Base-by-base conservation (phyloP, 1,284 basidiomycete genomes). In the Caloboletus firmus region DNA sequence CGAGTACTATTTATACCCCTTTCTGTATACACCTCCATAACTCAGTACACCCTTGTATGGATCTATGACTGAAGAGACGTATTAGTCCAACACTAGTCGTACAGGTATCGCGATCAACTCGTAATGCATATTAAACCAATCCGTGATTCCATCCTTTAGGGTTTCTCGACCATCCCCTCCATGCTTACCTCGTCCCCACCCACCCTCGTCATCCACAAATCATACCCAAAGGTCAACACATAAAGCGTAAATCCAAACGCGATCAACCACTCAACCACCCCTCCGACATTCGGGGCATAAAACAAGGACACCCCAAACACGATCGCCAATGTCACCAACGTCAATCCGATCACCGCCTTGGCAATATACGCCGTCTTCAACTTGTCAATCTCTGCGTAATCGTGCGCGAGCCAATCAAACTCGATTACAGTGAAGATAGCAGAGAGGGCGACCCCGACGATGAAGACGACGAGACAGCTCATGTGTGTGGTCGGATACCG, bases 341-440 rank as follows among this genome's bases (percentile, higher is more conserved):
- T 69, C 22, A 67, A 55, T 3, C 82, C 84, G 42, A 89, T 83
- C 18, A 78, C 61, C 5, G 79, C 81, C 70, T 90, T 90, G 43
- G 76, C 73, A 11, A 81, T 59, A 57, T 89, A 90, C 0, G 85
- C 80, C n/a, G 54, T 70, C 55, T 72, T 76, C 42, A 89, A 73
- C 49, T 76, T 71, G n/a, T 68, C 67, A 7, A 78, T 62, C 32
- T 77, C 74, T 2, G 56, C 55, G 52, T 81, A 86, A 51, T 84
- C 80, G 50, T 80, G 76, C 58, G 79, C 78, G 45, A 90, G 74
- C 83, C 84, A 88, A 5, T 79, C 75, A 56, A 81, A 89, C 77
- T 91, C 87, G n/a, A 80, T 54, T 17, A 88, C 74, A 5, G 85
- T 85, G 70, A 89, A 89, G 36, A 90, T 79, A 10, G 85, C 85